These are phyloP conservation scores for Laguncularia racemosa DNA, from an alignment of 345 rosid species.

Conservation along the genomic window DNA sequence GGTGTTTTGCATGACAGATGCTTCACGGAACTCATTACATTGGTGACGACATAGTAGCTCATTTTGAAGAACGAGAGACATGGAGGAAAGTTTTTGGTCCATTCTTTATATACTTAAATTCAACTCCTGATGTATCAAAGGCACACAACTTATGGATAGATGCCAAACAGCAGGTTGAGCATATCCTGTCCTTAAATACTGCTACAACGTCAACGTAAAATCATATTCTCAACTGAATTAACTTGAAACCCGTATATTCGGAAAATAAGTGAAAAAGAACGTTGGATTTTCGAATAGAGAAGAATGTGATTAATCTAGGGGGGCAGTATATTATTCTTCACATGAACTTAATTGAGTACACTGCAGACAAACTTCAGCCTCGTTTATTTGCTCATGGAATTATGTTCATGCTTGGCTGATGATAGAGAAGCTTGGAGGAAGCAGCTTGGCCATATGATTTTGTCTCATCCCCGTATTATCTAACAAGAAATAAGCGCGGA, in stretches of 20 bases:
- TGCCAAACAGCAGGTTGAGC: slow-evolving; percentile 27
- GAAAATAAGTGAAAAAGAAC: too few relatives aligned
- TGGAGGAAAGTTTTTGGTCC: slow-evolving; percentile 43
- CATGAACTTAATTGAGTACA: too few relatives aligned
- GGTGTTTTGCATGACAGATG: slow-evolving; percentile 15
- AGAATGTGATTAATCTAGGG: too few relatives aligned
- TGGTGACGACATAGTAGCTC: slow-evolving; percentile 24
- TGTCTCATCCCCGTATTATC: slow-evolving; percentile 27
- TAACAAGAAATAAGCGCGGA: slow-evolving; percentile 18
- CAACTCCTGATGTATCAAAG: slow-evolving; percentile 17
- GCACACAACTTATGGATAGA: slow-evolving; percentile 29
- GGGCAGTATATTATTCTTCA: too few relatives aligned
- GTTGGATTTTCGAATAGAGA: too few relatives aligned
- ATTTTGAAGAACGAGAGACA: slow-evolving; percentile 28
- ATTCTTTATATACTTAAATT: slow-evolving; percentile 33
- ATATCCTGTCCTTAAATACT: neutral
- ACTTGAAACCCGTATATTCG: too few relatives aligned
- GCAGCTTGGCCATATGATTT: slow-evolving; percentile 32
- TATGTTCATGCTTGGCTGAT: slow-evolving; percentile 6
- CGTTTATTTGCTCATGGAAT: neutral
- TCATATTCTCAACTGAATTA: too few relatives aligned
- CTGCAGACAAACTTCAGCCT: too few relatives aligned
- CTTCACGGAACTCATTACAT: slow-evolving; percentile 25
- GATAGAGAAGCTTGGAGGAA: slow-evolving; percentile 26
- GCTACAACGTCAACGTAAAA: neutral